Percentiles rank a stretch among this genome's conserved stretches.
Evolutionary conservation across 345 rosid genomes (phyloP).

Genomic region (Populus euphratica): DNA sequence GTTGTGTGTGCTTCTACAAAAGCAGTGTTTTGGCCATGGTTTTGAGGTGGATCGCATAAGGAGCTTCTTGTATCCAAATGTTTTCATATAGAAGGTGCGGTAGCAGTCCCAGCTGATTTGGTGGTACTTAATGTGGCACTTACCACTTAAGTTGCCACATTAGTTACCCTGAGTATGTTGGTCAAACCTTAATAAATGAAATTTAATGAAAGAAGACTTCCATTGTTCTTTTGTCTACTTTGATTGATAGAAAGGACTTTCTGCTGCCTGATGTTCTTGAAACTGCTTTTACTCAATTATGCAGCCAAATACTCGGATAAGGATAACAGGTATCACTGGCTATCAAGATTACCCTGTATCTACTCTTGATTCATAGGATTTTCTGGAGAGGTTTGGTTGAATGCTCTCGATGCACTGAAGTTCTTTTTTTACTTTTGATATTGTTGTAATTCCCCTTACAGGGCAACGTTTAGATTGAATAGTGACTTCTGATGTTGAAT

Average conservation of each 20-base stretch:
- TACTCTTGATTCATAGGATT: slow-evolving; percentile 38
- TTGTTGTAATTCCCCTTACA: slow-evolving; percentile 20
- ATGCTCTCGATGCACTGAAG: slow-evolving; percentile 1
- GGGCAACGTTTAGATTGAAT: neutral
- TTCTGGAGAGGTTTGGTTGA: neutral
- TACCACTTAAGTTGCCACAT: neutral
- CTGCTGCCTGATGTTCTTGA: neutral
- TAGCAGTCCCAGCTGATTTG: neutral
- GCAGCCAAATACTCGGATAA: slow-evolving; percentile 87
- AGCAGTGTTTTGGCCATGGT: neutral
- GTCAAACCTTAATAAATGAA: neutral
- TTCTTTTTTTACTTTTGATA: neutral
- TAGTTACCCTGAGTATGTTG: neutral
- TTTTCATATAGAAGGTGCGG: neutral
- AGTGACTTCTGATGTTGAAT: neutral
- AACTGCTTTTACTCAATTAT: slow-evolving; percentile 13
- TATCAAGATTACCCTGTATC: slow-evolving; percentile 66
- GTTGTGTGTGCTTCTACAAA: neutral
- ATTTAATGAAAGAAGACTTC: neutral
- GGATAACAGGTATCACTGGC: slow-evolving; percentile 80
- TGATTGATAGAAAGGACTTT: neutral
- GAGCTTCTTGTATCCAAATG: neutral
- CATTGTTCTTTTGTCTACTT: neutral
- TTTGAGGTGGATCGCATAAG: neutral
- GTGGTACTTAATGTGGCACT: neutral